These are phyloP conservation scores for Dryadomyces quercivorus DNA, from an alignment of 2,329 filamentous ascomycete genomes.

Conservation along the genomic window DNA sequence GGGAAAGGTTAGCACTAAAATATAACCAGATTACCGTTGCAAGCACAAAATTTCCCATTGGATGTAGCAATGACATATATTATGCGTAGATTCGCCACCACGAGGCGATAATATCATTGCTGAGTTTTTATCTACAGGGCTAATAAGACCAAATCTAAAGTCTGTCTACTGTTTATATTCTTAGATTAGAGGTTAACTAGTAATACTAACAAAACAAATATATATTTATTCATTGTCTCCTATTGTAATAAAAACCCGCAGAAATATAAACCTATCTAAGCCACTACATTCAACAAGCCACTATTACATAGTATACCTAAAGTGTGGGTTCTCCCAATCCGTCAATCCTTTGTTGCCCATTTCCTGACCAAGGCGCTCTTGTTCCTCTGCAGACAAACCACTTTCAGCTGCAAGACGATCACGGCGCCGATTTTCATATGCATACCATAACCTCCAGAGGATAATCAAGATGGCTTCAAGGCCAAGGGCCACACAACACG, in stretches of 20 bases:
- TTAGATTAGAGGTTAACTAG: too few species aligned
- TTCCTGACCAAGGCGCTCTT: constrained; percentile 21
- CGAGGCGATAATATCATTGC: too few species aligned
- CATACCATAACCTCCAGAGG: constrained; percentile 33
- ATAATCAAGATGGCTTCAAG: constrained; percentile 18
- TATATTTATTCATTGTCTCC: too few species aligned
- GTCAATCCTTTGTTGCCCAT: constrained; percentile 31
- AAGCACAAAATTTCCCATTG: too few species aligned
- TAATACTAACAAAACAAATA: too few species aligned
- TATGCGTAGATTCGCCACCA: too few species aligned
- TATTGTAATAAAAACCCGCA: too few species aligned
- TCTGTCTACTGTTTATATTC: too few species aligned
- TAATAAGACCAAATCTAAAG: too few species aligned
- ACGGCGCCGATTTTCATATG: constrained; percentile 28
- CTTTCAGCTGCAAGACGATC: constrained; percentile 13
- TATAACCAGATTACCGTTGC: neutral
- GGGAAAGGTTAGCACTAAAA: neutral
- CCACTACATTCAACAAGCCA: neutral
- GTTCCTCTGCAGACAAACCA: constrained; percentile 21
- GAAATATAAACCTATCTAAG: too few species aligned
- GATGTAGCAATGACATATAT: too few species aligned
- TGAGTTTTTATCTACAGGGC: too few species aligned
- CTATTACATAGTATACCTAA: constrained; percentile 20
- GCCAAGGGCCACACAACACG: constrained; percentile 21
- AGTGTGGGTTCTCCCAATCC: constrained; percentile 40